Evolutionary conservation across 2,329 filamentous ascomycete genomes (phyloP).

Genomic region (Phaeosphaeriaceae sp.): DNA sequence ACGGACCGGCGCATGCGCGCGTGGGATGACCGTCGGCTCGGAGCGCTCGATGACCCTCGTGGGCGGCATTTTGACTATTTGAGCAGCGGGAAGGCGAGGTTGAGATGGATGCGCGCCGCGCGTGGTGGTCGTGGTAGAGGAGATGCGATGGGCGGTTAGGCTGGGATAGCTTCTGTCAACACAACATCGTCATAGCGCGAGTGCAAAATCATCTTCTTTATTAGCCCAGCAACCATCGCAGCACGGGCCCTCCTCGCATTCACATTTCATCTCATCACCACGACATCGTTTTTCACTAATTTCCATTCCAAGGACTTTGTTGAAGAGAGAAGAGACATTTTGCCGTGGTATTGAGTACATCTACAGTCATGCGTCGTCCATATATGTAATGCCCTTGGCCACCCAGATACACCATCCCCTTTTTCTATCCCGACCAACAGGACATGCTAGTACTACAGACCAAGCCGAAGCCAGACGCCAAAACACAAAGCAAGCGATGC

Average conservation of each 20-base stretch:
- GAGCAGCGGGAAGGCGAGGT: constrained; percentile 8
- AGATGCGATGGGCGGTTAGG: neutral
- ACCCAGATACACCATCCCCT: constrained; percentile 6
- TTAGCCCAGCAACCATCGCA: neutral
- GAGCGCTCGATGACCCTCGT: constrained; percentile 35
- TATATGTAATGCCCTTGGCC: constrained; percentile 1
- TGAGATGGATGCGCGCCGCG: constrained; percentile 27
- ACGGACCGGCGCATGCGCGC: constrained; percentile 29
- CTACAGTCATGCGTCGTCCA: constrained; percentile 11
- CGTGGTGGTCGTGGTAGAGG: constrained; percentile 8
- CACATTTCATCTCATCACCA: neutral
- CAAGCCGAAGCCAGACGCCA: constrained; percentile 1
- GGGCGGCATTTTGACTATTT: constrained; percentile 31
- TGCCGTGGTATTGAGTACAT: constrained; percentile 11
- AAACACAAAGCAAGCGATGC: constrained; percentile 10
- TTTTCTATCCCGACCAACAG: constrained; percentile 8
- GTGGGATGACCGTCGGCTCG: constrained; percentile 33
- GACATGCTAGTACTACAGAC: constrained; percentile 5
- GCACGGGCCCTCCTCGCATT: neutral
- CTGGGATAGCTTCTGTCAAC: constrained; percentile 3
- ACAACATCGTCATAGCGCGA: constrained; percentile 5
- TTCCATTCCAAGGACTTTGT: no score
- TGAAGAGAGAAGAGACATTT: constrained; percentile 11
- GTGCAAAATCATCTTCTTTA: neutral
- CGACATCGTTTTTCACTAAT: no score